A percentile compares a stretch with the other conserved stretches of the same genome.
These are phyloP conservation scores for Rhododendron mucronatum DNA, from an alignment of 148 eudicot genomes.

Conservation along the genomic window DNA sequence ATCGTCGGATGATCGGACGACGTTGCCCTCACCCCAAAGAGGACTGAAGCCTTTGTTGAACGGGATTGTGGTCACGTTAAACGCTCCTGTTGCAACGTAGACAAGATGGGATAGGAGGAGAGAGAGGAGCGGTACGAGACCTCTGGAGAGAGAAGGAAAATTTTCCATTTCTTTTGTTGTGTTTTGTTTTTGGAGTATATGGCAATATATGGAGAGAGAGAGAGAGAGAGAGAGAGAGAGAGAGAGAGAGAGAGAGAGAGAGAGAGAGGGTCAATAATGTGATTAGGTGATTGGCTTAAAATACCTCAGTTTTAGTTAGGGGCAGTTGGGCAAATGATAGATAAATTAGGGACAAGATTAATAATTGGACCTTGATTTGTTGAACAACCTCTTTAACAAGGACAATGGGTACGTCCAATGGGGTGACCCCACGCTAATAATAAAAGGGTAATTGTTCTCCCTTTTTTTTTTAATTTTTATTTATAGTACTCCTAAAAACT, in stretches of 20 bases:
- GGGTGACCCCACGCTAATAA: neutral
- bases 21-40: constrained; percentile 37
- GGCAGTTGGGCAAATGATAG: neutral
- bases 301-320: constrained; percentile 6
- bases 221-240: constrained; percentile 5
- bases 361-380: neutral
- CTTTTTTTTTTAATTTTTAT: neutral
- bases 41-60: constrained; percentile 37
- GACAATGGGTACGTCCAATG: neutral
- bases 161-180: neutral
- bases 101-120: constrained; percentile 1
- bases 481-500: neutral
- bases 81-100: constrained; percentile 4
- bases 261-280: neutral
- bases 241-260: neutral
- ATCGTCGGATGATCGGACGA: constrained; percentile 36
- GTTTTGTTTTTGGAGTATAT: neutral
- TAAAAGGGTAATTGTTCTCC: neutral
- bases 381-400: constrained; percentile 9
- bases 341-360: neutral
- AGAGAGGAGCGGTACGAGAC: constrained; percentile 12
- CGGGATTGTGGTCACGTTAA: constrained; percentile 21
- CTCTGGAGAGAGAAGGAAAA: constrained; percentile 14
- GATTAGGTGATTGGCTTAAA: neutral
- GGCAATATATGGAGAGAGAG: neutral